Evolutionary conservation across 345 rosid genomes (phyloP).

Genomic region (Euphorbia tirucalli): DNA sequence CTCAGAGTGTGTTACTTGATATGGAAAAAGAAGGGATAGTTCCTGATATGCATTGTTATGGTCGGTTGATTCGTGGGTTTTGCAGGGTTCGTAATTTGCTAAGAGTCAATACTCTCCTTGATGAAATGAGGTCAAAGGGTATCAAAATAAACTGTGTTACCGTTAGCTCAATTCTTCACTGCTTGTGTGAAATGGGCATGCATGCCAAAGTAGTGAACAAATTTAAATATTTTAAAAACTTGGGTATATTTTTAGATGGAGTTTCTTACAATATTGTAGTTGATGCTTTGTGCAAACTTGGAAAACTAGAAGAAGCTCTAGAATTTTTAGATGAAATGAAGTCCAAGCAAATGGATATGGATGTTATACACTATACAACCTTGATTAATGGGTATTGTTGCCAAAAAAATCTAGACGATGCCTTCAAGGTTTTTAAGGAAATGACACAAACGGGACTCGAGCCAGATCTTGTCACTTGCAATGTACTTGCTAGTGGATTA

Average conservation of each 20-base stretch:
- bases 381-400: conserved; percentile 61
- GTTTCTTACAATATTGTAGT: conserved; percentile 50
- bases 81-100: conserved; percentile 44
- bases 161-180: conserved; percentile 52
- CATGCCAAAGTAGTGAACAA: conserved; percentile 30
- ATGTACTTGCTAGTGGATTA: conserved; percentile 51
- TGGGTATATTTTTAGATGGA: conserved; percentile 50
- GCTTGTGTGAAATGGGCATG: conserved; percentile 45
- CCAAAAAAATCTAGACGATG: conserved; percentile 43
- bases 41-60: conserved; percentile 45
- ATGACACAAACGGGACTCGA: conserved; percentile 47
- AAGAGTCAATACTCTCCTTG: conserved; percentile 44
- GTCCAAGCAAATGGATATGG: conserved; percentile 42
- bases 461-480: conserved; percentile 55
- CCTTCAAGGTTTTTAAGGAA: conserved; percentile 44
- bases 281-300: conserved; percentile 59
- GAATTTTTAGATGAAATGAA: conserved; percentile 59
- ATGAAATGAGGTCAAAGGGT: conserved; percentile 49
- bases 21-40: conserved; percentile 49
- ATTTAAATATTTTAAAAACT: conserved; percentile 40
- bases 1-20: conserved; percentile 40
- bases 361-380: conserved; percentile 67
- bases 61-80: conserved; percentile 42
- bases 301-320: conserved; percentile 54
- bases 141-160: conserved; percentile 53